Conservation (phyloP, 1,284 basidiomycete species). For the Puccinia coronata region DNA sequence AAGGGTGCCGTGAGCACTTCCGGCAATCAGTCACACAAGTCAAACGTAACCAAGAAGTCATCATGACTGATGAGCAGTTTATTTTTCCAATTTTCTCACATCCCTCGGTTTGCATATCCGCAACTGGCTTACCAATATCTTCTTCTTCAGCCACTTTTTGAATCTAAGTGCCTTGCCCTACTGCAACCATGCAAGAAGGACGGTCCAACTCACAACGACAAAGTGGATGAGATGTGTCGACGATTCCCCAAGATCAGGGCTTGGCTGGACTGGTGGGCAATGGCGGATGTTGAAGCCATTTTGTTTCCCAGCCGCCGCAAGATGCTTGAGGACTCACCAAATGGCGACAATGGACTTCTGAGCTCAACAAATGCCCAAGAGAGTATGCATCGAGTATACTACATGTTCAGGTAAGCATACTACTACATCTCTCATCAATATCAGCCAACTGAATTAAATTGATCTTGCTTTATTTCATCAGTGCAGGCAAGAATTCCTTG, state of each 20-base stretch:
- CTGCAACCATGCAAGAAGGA: too few relatives aligned
- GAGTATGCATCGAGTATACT: constrained; percentile 9
- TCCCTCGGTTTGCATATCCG: not conserved
- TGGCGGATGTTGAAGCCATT: too few relatives aligned
- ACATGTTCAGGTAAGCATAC: too few relatives aligned
- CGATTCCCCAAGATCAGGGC: not conserved
- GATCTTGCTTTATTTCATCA: not conserved
- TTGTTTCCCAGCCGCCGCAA: too few relatives aligned
- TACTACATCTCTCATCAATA: not conserved
- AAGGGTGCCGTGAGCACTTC: too few relatives aligned
- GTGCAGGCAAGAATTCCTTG: not conserved
- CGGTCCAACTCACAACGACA: too few relatives aligned
- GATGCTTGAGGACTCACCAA: too few relatives aligned
- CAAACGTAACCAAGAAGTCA: too few relatives aligned
- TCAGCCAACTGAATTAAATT: not conserved
- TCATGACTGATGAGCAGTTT: not conserved
- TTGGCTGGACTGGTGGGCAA: too few relatives aligned
- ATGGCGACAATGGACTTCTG: not conserved
- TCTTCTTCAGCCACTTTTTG: not conserved
- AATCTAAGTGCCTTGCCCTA: too few relatives aligned
- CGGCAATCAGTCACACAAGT: not conserved
- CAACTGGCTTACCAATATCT: not conserved
- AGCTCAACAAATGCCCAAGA: constrained; percentile 16
- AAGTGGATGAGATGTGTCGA: too few relatives aligned
- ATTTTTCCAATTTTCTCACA: too few relatives aligned